A percentile compares a stretch with the other conserved stretches of the same genome.
phyloP scores from a whole-genome alignment of 768 basidiomycete species.

The Lentinus brumalis region DNA sequence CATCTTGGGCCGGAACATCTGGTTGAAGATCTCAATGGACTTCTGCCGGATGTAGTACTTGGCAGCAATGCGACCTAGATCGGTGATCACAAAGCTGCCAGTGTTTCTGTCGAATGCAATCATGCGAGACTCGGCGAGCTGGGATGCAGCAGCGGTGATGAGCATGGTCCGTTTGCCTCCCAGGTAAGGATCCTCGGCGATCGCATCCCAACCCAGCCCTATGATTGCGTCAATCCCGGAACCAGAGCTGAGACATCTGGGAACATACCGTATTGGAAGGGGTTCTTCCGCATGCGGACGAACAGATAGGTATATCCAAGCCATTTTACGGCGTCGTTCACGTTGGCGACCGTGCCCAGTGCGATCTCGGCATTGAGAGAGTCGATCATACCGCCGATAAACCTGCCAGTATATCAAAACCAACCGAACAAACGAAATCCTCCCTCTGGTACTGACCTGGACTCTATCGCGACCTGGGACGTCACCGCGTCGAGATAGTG shows the following conservation, averaged over 20 bases:
- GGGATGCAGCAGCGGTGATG: slow-evolving; percentile 63
- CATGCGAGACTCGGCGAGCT: slow-evolving; percentile 76
- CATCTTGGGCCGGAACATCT: slow-evolving; percentile 78
- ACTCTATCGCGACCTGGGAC: slow-evolving; percentile 94
- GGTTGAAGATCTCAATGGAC: slow-evolving; percentile 87
- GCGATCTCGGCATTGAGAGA: slow-evolving; percentile 94
- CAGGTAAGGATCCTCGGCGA: slow-evolving; percentile 72
- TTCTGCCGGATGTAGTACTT: slow-evolving; percentile 91
- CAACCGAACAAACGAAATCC: not conserved
- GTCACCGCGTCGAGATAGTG: slow-evolving; percentile 90
- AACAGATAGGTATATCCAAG: slow-evolving; percentile 96
- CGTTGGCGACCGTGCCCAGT: slow-evolving; percentile 89
- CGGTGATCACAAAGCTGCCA: slow-evolving; percentile 73
- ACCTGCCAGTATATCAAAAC: slow-evolving; percentile 39
- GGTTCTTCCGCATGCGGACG: slow-evolving; percentile 92
- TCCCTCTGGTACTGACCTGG: slow-evolving; percentile 58
- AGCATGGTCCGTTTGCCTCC: slow-evolving; percentile 69
- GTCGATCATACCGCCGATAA: slow-evolving; percentile 83
- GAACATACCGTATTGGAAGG: slow-evolving; percentile 73
- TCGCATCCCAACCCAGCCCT: slow-evolving; percentile 76
- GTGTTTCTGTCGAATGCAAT: slow-evolving; percentile 66
- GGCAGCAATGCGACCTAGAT: slow-evolving; percentile 93
- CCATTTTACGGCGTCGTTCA: slow-evolving; percentile 89
- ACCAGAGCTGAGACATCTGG: not conserved
- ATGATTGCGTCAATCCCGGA: not conserved